These are phyloP conservation scores for Globisporangium spinosum DNA, from an alignment of 352 stramenopile genomes.

Conservation along the genomic window DNA sequence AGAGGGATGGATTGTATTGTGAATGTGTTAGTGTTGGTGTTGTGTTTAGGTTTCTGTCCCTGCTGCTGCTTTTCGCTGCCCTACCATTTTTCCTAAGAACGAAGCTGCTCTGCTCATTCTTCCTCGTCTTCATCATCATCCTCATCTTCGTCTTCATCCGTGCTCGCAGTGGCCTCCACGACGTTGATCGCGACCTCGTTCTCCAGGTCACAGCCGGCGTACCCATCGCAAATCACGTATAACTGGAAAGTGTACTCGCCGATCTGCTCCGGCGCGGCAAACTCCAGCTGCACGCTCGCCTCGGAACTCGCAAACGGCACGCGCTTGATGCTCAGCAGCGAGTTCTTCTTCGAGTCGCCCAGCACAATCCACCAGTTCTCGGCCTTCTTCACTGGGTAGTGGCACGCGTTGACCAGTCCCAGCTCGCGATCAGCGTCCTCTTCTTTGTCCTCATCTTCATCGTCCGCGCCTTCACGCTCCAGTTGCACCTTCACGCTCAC, in stretches of 20 bases:
- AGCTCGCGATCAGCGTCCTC: slow-evolving; percentile 45
- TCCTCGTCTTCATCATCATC: slow-evolving; percentile 40
- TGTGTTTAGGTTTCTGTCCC: background rate
- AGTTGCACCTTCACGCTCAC: slow-evolving; percentile 87
- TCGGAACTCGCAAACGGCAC: slow-evolving; percentile 88
- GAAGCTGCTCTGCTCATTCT: slow-evolving; percentile 18
- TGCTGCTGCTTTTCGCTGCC: background rate
- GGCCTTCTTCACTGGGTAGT: slow-evolving; percentile 89
- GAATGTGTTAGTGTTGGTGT: background rate
- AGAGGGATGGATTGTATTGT: background rate
- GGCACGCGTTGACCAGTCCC: slow-evolving; percentile 66
- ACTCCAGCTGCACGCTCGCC: slow-evolving; percentile 90
- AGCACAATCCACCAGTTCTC: slow-evolving; percentile 99
- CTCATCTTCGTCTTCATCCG: slow-evolving; percentile 48
- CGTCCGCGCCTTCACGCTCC: slow-evolving; percentile 93
- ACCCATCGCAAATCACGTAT: slow-evolving; percentile 99
- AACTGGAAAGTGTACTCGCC: slow-evolving; percentile 95
- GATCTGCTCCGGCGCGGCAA: slow-evolving; percentile 92
- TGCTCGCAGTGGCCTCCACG: slow-evolving; percentile 37
- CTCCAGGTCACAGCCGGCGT: slow-evolving; percentile 97
- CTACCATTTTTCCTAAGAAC: background rate
- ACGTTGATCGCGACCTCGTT: slow-evolving; percentile 87
- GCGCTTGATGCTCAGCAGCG: slow-evolving; percentile 96
- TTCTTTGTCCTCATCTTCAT: slow-evolving; percentile 86
- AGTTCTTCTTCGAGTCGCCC: slow-evolving; percentile 94